These are phyloP conservation scores for Eutypa lata DNA, from an alignment of 2,329 filamentous ascomycete species.

Conservation along the genomic window DNA sequence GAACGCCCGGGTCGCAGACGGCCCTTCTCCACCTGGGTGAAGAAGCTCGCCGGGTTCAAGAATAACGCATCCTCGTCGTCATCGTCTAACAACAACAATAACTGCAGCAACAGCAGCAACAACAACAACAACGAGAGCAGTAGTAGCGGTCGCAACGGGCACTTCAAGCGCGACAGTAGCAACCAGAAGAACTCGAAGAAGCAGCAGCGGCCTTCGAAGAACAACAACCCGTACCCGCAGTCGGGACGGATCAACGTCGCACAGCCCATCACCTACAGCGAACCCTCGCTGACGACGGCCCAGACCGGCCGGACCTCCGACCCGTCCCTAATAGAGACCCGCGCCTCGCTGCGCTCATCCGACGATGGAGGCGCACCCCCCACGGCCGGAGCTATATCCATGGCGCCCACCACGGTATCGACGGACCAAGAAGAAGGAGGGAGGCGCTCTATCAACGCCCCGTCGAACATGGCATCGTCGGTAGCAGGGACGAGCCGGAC, in stretches of 20 bases:
- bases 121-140: constrained; percentile 33
- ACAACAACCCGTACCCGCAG: constrained; percentile 90
- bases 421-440: constrained; percentile 77
- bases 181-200: constrained; percentile 51
- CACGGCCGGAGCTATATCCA: constrained; percentile 66
- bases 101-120: constrained; percentile 6
- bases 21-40: constrained; percentile 92
- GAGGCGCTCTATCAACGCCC: constrained; percentile 69
- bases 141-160: constrained; percentile 31
- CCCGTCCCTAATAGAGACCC: constrained; percentile 54
- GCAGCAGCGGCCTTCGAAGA: constrained; percentile 58
- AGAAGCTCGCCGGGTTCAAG: constrained; percentile 87
- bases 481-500: constrained; percentile 73
- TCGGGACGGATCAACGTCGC: constrained; percentile 58
- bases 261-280: constrained; percentile 39
- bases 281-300: constrained; percentile 54
- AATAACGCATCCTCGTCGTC: constrained; percentile 53
- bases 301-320: constrained; percentile 48
- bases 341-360: constrained; percentile 59
- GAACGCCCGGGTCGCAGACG: constrained; percentile 64
- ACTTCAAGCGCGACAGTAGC: constrained; percentile 38
- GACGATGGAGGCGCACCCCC: constrained; percentile 55
- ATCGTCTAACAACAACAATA: constrained; percentile 34
- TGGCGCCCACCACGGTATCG: constrained; percentile 76
- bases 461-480: constrained; percentile 67